A percentile compares a stretch with the other conserved stretches of the same genome.
Evolutionary conservation across 495 filamentous ascomycete species (phyloP).

Genomic region (Penicillium bialowiezense): DNA sequence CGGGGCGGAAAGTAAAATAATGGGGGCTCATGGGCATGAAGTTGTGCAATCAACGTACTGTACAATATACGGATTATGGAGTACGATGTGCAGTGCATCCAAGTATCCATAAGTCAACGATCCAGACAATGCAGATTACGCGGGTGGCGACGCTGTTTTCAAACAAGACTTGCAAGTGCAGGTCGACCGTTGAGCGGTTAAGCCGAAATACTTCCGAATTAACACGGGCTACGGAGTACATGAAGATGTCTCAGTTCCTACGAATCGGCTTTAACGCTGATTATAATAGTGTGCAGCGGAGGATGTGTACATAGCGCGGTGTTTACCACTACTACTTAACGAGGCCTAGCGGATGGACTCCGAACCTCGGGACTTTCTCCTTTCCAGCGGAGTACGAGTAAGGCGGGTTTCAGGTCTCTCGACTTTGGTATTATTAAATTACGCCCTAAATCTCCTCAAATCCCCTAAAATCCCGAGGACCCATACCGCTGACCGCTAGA

Average conservation of each 20-base stretch:
- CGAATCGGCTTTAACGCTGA: not conserved
- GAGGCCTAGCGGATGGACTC: not conserved
- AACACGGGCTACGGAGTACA: not conserved
- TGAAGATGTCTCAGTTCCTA: not conserved
- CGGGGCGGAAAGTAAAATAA: no score
- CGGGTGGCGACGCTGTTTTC: not conserved
- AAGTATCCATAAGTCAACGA: not conserved
- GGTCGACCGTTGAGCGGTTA: not conserved
- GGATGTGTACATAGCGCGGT: not conserved
- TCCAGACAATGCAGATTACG: not conserved
- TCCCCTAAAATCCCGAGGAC: not conserved
- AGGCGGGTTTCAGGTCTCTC: not conserved
- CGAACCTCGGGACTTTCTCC: not conserved
- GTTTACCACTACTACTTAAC: not conserved
- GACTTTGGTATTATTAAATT: not conserved
- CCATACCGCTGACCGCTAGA: not conserved
- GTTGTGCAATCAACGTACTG: no score
- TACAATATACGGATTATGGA: no score
- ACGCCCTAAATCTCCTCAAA: not conserved
- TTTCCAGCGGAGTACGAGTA: not conserved
- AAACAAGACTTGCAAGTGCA: not conserved
- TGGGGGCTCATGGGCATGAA: no score
- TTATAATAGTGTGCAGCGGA: not conserved
- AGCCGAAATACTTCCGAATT: conserved; percentile 1
- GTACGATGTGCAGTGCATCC: not conserved